Percentiles rank a stretch among this genome's conserved stretches.
These are phyloP conservation scores for Zygosaccharomyces pseudorouxii DNA, from an alignment of 805 yeast species.

Conservation along the genomic window DNA sequence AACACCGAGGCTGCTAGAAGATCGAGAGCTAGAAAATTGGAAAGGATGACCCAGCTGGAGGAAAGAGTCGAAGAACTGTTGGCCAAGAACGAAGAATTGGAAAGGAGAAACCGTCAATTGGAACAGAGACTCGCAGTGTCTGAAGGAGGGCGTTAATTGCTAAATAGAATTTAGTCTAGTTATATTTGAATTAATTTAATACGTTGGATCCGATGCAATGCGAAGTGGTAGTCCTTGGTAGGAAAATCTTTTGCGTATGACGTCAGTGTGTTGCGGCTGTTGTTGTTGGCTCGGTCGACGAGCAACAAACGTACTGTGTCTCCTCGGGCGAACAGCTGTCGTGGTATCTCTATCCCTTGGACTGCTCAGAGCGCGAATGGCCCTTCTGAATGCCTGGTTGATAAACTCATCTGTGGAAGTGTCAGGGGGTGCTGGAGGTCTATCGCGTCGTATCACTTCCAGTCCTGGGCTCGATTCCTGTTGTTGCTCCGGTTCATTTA, in stretches of 20 bases:
- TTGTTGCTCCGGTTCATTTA: conserved; percentile 18
- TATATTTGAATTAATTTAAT: conserved; percentile 1
- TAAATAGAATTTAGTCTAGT: conserved; percentile 2
- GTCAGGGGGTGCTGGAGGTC: background rate
- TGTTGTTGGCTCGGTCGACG: background rate
- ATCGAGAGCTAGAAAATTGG: conserved; percentile 88
- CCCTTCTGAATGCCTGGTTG: conserved; percentile 22
- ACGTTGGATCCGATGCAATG: background rate
- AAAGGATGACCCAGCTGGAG: conserved; percentile 80
- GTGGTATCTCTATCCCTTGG: background rate
- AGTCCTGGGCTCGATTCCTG: background rate
- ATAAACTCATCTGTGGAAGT: conserved; percentile 2
- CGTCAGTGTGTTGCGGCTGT: background rate
- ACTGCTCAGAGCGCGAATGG: conserved; percentile 15
- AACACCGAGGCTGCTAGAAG: conserved; percentile 96
- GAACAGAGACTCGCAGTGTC: background rate
- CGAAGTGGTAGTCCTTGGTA: background rate
- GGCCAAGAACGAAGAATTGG: conserved; percentile 53
- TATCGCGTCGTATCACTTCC: background rate
- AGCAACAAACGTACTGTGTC: background rate
- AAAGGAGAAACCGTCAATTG: conserved; percentile 47
- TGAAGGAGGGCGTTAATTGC: background rate
- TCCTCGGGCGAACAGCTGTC: background rate
- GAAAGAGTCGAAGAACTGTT: conserved; percentile 63
- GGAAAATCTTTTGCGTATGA: background rate